Conservation (phyloP, 192 early-diverging fungal genomes). For the Umbelopsis ramanniana region DNA sequence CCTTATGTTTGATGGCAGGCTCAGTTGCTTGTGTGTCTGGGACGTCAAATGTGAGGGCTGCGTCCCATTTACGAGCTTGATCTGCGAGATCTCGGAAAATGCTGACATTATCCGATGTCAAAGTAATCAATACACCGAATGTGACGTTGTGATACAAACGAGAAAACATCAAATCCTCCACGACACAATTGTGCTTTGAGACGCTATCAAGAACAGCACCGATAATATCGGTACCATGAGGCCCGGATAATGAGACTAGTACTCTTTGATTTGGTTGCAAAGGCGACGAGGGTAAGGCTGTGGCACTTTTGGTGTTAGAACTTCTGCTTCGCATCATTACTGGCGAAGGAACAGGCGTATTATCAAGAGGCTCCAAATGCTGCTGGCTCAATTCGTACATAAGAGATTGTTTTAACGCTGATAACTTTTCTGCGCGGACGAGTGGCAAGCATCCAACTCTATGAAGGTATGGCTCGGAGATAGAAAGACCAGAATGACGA, state of each 20-base stretch:
- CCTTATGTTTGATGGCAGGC: constrained; percentile 51
- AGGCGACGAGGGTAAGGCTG: constrained; percentile 52
- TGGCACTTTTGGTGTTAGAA: constrained; percentile 28
- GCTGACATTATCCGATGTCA: constrained; percentile 74
- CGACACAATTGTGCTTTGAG: constrained; percentile 73
- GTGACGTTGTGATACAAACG: constrained; percentile 94
- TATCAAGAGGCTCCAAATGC: constrained; percentile 22
- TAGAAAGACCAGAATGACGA: constrained; percentile 76
- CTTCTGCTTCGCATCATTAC: constrained; percentile 38
- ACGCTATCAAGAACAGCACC: constrained; percentile 78
- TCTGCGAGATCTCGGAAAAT: constrained; percentile 78
- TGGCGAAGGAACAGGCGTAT: constrained; percentile 12
- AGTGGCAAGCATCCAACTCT: constrained; percentile 62
- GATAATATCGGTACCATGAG: constrained; percentile 92
- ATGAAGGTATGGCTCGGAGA: constrained; percentile 70
- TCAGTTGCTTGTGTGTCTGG: constrained; percentile 61
- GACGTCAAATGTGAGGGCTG: constrained; percentile 82
- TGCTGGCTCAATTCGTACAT: constrained; percentile 61
- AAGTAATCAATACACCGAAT: constrained; percentile 83
- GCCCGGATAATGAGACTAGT: constrained; percentile 80
- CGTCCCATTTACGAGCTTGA: constrained; percentile 86
- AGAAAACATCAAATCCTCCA: constrained; percentile 87
- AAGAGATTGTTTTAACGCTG: constrained; percentile 68
- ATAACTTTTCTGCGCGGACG: constrained; percentile 67
- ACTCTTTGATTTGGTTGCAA: constrained; percentile 74